Conservation (phyloP, 805 yeast species). For the Candida glaebosa region DNA sequence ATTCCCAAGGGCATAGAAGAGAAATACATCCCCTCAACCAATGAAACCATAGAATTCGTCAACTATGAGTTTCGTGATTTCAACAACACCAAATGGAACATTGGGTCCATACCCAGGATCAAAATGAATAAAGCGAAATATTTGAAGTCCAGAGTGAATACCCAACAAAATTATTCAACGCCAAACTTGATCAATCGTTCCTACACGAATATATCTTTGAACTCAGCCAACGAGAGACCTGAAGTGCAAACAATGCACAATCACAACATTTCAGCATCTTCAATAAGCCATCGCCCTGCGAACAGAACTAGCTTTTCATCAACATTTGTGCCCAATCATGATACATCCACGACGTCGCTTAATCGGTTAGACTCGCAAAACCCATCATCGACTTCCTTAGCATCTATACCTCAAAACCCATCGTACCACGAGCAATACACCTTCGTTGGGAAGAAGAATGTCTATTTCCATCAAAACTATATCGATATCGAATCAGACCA, state of each 20-base stretch:
- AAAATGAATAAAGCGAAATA: slow-evolving; percentile 25
- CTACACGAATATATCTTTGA: neutral
- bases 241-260: neutral
- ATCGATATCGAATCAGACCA: slow-evolving; percentile 7
- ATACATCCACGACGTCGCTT: neutral
- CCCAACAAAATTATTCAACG: neutral
- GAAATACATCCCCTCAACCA: slow-evolving; percentile 19
- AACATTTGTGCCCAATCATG: neutral
- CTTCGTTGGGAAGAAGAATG: slow-evolving; percentile 30
- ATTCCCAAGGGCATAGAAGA: slow-evolving; percentile 22
- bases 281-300: neutral
- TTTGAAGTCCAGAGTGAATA: slow-evolving; percentile 16
- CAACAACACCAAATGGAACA: slow-evolving; percentile 26
- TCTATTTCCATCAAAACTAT: slow-evolving; percentile 37
- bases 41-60: slow-evolving; percentile 11
- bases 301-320: neutral
- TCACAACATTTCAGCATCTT: neutral
- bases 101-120: slow-evolving; percentile 47
- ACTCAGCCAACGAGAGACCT: slow-evolving; percentile 7
- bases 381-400: neutral
- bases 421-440: slow-evolving; percentile 12
- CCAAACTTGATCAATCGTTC: neutral
- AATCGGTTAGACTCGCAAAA: neutral
- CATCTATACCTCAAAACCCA: slow-evolving; percentile 7
- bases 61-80: slow-evolving; percentile 29